Base-by-base conservation (phyloP, 495 filamentous ascomycete genomes). In the Cercophora sp. region DNA sequence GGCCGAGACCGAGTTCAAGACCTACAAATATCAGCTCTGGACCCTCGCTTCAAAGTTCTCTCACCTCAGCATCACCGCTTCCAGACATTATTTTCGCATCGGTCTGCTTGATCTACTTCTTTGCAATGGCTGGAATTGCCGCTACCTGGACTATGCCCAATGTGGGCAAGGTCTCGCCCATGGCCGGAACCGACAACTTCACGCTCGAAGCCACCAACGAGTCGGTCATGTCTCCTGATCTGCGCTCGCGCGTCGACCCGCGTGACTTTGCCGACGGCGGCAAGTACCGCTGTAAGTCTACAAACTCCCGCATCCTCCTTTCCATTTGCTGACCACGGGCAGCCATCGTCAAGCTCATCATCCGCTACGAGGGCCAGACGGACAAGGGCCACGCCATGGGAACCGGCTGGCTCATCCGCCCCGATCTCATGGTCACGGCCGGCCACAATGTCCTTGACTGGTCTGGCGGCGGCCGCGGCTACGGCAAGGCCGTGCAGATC, bases 271-370 rank as follows among this genome's bases (percentile, higher is more conserved):
- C 35, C 27, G 59, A 62, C 32, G 65, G 65, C 22, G 68, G 68
- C 4, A 71, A 71, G 43, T 71, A 70, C 57, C 58, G 67, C 39
- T 61, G 67, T 67, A 50, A 60, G 59, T 47, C 3, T 11, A 37
- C 16, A 24, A 42, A 25, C 1, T 37, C 2, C 18, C 31, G 24
- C 25, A 31, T 35, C 11, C 11, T 2, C 4, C 31, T 29, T n/a
- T 20, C 6, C 10, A 3, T 3, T 20, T 8, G 25, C 11, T 27
- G 18, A 13, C 5, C 16, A 29, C 13, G 29, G 5, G 20, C 43
- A 71, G 69, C 69, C 16, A 67, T 72, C 25, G 69, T 72, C 32
- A 71, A 72, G 49, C 58, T 72, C 35, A 58, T 61, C 52, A 61
- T 64, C 36, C 67, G 59, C 45, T 71, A 66, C 39, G 64, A 72